These are phyloP conservation scores for Moricandia moricandioides DNA, from an alignment of 345 rosid species.

Conservation along the genomic window DNA sequence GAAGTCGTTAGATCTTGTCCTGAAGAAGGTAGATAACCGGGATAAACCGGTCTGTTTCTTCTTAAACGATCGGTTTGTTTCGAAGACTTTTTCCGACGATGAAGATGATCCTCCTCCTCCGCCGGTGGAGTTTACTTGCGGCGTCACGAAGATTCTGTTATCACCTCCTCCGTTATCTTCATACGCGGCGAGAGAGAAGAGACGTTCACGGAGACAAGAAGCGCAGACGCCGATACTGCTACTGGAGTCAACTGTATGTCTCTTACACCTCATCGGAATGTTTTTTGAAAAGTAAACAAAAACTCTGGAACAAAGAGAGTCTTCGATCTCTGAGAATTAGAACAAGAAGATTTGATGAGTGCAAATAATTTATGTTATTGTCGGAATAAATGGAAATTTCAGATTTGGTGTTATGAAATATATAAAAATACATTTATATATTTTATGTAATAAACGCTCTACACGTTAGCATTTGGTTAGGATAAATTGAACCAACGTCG, in stretches of 20 bases:
- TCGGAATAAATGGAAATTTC: too few relatives aligned
- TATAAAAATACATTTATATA: background rate
- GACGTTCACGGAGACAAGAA: slow-evolving; percentile 87
- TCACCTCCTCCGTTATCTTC: slow-evolving; percentile 22
- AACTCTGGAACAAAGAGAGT: background rate
- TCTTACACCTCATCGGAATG: slow-evolving; percentile 72
- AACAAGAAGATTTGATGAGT: too few relatives aligned
- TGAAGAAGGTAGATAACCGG: slow-evolving; percentile 51
- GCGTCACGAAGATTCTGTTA: slow-evolving; percentile 58
- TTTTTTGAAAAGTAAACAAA: background rate
- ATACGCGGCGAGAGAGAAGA: slow-evolving; percentile 44
- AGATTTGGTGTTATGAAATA: slow-evolving; percentile 17
- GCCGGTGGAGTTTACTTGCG: slow-evolving; percentile 53
- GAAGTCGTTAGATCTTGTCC: slow-evolving; percentile 61
- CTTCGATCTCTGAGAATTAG: background rate
- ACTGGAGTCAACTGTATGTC: slow-evolving; percentile 62
- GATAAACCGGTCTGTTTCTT: slow-evolving; percentile 49
- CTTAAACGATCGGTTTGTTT: slow-evolving; percentile 20
- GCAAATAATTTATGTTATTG: too few relatives aligned
- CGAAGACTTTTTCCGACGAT: slow-evolving; percentile 29
- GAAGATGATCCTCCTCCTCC: background rate
- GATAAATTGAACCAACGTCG: background rate
- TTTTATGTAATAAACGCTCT: slow-evolving; percentile 20
- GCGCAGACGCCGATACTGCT: slow-evolving; percentile 84
- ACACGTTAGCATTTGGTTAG: slow-evolving; percentile 22